These are phyloP conservation scores for Elasticomyces elasticus DNA, from an alignment of 495 filamentous ascomycete genomes.

Conservation along the genomic window DNA sequence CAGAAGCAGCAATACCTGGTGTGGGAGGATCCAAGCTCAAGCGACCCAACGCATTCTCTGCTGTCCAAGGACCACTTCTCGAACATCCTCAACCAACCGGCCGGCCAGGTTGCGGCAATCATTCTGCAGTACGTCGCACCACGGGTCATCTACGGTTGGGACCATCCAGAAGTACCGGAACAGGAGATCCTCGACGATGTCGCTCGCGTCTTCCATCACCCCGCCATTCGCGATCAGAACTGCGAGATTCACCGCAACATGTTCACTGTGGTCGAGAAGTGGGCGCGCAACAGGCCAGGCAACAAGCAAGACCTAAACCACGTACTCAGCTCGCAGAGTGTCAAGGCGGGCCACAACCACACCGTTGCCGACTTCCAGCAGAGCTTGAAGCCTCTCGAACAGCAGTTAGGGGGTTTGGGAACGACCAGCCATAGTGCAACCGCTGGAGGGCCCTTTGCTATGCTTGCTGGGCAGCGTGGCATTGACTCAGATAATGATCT, in stretches of 20 bases:
- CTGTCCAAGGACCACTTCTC: constrained; percentile 95
- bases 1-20: constrained; percentile 81
- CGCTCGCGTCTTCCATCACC: constrained; percentile 76
- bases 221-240: constrained; percentile 58
- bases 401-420: constrained; percentile 5
- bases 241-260: constrained; percentile 74
- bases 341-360: constrained; percentile 70
- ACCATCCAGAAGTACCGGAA: constrained; percentile 68
- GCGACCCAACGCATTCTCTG: constrained; percentile 88
- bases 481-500: neutral
- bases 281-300: constrained; percentile 58
- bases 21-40: constrained; percentile 77
- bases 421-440: constrained; percentile 6
- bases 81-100: constrained; percentile 80
- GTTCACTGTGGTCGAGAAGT: constrained; percentile 70
- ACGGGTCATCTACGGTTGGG: constrained; percentile 81
- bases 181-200: constrained; percentile 72
- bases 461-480: constrained; percentile 5
- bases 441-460: constrained; percentile 12
- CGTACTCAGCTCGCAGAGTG: constrained; percentile 67
- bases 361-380: constrained; percentile 8
- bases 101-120: constrained; percentile 66
- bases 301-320: constrained; percentile 54
- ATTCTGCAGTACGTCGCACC: constrained; percentile 79
- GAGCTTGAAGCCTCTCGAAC: constrained; percentile 12